Evolutionary conservation across 352 stramenopile genomes (phyloP).

Genomic region (Thraustotheca clavata): DNA sequence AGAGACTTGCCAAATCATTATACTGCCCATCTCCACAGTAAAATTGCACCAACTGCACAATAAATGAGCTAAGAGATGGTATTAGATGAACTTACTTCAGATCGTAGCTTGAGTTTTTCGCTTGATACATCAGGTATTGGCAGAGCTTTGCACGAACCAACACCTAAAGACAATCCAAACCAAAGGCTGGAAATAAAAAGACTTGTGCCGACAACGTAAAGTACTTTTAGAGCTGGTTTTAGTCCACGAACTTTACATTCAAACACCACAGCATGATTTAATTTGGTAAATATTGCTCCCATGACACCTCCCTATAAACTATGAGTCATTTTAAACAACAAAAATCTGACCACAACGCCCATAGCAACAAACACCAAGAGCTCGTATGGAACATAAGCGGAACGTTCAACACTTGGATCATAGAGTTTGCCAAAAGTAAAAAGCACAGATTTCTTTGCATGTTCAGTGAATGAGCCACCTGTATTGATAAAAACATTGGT

Average conservation of each 20-base stretch:
- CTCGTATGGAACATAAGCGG: conserved; percentile 16
- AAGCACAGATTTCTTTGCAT: conserved; percentile 13
- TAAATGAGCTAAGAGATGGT: not conserved
- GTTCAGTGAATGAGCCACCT: not conserved
- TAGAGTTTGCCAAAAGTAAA: conserved; percentile 14
- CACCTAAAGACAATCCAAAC: not conserved
- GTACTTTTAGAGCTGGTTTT: not conserved
- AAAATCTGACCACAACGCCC: not conserved
- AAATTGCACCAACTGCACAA: conserved; percentile 54
- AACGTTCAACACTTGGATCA: conserved; percentile 12
- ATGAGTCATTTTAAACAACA: not conserved
- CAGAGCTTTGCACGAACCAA: conserved; percentile 6
- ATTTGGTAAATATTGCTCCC: not conserved
- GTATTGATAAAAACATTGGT: conserved; percentile 8
- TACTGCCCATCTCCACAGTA: conserved; percentile 68
- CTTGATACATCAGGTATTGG: not conserved
- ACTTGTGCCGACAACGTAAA: not conserved
- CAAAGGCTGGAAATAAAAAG: not conserved
- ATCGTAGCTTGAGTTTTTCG: conserved; percentile 1
- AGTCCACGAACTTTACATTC: not conserved
- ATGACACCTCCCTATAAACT: not conserved
- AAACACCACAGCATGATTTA: conserved; percentile 6
- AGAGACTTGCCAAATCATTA: conserved; percentile 87
- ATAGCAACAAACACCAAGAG: conserved; percentile 14
- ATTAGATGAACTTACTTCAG: not conserved